These are phyloP conservation scores for Phaeotremella skinneri DNA, from an alignment of 768 basidiomycete species.

Conservation along the genomic window DNA sequence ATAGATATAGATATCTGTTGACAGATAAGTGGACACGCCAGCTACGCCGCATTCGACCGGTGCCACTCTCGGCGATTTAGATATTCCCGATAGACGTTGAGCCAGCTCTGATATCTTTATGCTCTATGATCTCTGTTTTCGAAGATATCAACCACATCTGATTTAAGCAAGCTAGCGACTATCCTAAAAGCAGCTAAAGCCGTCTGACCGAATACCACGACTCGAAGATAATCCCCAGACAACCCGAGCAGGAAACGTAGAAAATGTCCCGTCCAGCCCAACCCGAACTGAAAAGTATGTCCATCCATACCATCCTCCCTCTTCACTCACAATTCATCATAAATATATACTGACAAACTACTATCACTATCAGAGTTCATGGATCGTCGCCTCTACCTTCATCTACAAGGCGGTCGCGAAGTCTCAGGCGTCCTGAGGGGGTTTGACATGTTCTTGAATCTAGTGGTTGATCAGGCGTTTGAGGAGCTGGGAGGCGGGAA, in stretches of 20 bases:
- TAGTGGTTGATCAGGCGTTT: conserved; percentile 91
- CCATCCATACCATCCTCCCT: conserved; percentile 2
- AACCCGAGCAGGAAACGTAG: not conserved
- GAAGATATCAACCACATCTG: too few species aligned
- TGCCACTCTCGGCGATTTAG: conserved; percentile 7
- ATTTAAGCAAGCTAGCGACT: too few species aligned
- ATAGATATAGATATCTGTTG: not conserved
- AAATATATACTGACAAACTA: not conserved
- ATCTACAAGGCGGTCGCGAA: conserved; percentile 85
- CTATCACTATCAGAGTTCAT: conserved; percentile 74
- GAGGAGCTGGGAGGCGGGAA: conserved; percentile 89
- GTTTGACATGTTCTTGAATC: conserved; percentile 97
- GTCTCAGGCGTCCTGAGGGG: conserved; percentile 92
- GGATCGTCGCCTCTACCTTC: conserved; percentile 95
- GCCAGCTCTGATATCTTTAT: too few species aligned
- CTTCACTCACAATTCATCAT: not conserved
- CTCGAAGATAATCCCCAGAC: not conserved
- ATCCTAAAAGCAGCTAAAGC: too few species aligned
- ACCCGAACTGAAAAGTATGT: conserved; percentile 92
- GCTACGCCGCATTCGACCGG: conserved; percentile 1
- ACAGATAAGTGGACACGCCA: too few species aligned
- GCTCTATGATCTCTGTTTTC: too few species aligned
- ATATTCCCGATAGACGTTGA: too few species aligned
- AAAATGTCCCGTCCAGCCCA: conserved; percentile 66
- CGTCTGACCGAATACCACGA: not conserved